Conservation (phyloP, 306 rosid species). For the Herpetospermum pedunculosum region DNA sequence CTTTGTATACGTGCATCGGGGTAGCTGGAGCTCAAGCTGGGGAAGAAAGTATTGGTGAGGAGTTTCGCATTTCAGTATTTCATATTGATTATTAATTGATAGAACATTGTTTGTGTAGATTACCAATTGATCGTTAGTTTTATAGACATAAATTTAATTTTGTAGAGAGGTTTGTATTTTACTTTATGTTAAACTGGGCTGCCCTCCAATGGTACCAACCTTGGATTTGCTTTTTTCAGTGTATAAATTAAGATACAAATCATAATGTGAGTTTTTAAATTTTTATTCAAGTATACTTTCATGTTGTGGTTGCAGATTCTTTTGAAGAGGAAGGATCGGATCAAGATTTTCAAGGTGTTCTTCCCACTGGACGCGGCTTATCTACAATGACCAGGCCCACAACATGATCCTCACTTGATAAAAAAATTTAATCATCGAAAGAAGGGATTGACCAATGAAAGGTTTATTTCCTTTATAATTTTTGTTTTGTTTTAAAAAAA, state of each 20-base stretch:
- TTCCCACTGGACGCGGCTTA: constrained; percentile 83
- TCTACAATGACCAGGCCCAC: constrained; percentile 96
- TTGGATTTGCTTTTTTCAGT: not conserved
- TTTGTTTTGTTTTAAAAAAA: not conserved
- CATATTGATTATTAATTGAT: not conserved
- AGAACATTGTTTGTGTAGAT: not conserved
- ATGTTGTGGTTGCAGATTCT: constrained; percentile 30
- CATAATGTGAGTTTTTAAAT: not conserved
- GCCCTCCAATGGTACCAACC: not conserved
- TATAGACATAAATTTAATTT: too few species aligned
- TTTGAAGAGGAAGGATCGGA: constrained; percentile 52
- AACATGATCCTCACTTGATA: constrained; percentile 33
- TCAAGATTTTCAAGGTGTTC: constrained; percentile 60
- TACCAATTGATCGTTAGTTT: not conserved
- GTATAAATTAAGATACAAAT: not conserved
- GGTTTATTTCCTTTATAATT: not conserved
- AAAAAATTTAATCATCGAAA: not conserved
- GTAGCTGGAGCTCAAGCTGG: constrained; percentile 79
- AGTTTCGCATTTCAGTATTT: constrained; percentile 9
- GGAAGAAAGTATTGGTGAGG: constrained; percentile 44
- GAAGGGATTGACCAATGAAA: not conserved
- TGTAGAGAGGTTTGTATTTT: not conserved
- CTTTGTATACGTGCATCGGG: constrained; percentile 79
- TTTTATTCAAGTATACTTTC: not conserved
- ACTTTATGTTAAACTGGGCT: not conserved